These are phyloP conservation scores for Colletotrichum orbiculare DNA, from an alignment of 2,329 filamentous ascomycete species.

Conservation along the genomic window DNA sequence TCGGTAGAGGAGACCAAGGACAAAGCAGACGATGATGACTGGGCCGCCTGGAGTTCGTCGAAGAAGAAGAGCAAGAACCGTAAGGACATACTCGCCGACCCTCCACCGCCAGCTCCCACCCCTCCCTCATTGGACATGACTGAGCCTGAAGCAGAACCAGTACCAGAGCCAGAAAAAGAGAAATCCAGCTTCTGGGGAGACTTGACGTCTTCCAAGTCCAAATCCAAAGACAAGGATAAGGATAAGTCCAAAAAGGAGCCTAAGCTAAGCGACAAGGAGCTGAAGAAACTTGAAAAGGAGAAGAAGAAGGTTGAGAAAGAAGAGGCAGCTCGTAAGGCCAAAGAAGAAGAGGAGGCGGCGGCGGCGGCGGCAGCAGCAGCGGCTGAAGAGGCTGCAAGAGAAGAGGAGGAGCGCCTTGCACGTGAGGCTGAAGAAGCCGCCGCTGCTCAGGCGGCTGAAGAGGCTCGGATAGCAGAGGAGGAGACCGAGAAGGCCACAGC, in stretches of 20 bases:
- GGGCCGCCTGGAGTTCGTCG: conserved; percentile 53
- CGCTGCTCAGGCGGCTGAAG: conserved; percentile 44
- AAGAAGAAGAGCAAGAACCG: conserved; percentile 57
- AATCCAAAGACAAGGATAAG: conserved; percentile 55
- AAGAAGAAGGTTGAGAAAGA: conserved; percentile 56
- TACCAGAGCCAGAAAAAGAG: conserved; percentile 44
- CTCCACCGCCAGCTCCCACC: conserved; percentile 60
- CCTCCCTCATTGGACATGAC: conserved; percentile 59
- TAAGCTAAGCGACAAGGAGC: conserved; percentile 62
- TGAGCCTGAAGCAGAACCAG: conserved; percentile 52
- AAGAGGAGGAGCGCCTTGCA: conserved; percentile 46
- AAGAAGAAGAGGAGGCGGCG: conserved; percentile 48
- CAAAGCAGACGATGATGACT: conserved; percentile 56
- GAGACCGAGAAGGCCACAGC: conserved; percentile 46
- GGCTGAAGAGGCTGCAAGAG: conserved; percentile 39
- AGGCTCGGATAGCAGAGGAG: conserved; percentile 35
- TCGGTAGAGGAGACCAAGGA: conserved; percentile 57
- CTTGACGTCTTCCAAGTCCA: conserved; percentile 50
- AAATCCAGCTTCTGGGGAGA: conserved; percentile 48
- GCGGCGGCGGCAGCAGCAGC: conserved; percentile 38
- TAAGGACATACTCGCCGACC: conserved; percentile 52
- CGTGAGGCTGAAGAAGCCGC: conserved; percentile 45
- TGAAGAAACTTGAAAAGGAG: conserved; percentile 62
- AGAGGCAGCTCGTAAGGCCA: conserved; percentile 54
- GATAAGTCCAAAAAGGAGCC: conserved; percentile 56